Evolutionary conservation across 371 early-diverging fungal species (phyloP), one percentile per base, ranked within the genome.

Genomic region (Apophysomyces elegans): DNA sequence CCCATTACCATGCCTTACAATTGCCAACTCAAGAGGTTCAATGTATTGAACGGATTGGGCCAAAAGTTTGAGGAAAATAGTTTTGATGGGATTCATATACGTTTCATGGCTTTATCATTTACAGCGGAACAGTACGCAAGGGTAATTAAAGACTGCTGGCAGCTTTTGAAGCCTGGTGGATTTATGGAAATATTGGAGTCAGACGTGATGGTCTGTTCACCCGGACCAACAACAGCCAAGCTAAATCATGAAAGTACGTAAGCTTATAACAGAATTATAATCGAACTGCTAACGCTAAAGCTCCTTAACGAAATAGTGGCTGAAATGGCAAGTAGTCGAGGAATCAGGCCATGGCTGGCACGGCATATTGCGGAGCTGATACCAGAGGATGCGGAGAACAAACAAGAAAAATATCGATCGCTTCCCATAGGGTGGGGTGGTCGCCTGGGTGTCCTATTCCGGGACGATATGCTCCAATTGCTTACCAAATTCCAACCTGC

Each of bases 371-470:
- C 65, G 13, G 45, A 54, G 9, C 56, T 71, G 13, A 59, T 71
- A 39, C 75, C 74, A 11, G 58, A 65, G 13, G 61, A 67, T 59
- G 72, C 63, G 21, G 37, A 38, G 37, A 61, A 62, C 39, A n/a
- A 43, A n/a, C 41, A 44, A 21, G 68, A 74, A 63, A 69, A 69
- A 36, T 75, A 75, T 38, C 63, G 64, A n/a, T 71, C 71, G 8
- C 60, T 75, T 38, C 75, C 75, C 16, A 68, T 75, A 37, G 75
- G 75, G 5, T 75, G 75, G 75, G 75, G 75, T 26, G 75, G 75
- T n/a, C 66, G 75, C 12, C 37, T 75, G 13, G 75, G 75, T 38
- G 71, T 71, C 21, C 41, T 69, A 9, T 66, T 66, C 58, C 62
- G 68, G 37, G 75, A 75, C 6, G 75, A 75, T 56, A 59, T 75